Percentiles rank a stretch among this genome's conserved stretches.
Evolutionary conservation across 495 filamentous ascomycete genomes (phyloP).

Genomic region (Baudoinia panamericana): DNA sequence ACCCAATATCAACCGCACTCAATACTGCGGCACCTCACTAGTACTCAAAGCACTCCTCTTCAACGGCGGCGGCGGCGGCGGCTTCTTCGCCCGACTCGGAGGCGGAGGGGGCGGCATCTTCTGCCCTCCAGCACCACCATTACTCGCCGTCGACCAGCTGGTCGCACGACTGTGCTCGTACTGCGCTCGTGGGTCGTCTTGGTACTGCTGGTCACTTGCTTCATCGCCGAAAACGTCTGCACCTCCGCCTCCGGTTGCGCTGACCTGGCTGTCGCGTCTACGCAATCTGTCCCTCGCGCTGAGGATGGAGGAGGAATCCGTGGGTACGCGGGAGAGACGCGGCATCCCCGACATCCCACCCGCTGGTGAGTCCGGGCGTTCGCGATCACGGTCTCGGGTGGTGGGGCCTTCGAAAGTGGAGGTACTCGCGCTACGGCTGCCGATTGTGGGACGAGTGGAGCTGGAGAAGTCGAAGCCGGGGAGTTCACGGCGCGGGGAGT

Average conservation of each 20-base stretch:
- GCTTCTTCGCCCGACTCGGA: slow-evolving; percentile 67
- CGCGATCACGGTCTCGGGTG: slow-evolving; percentile 39
- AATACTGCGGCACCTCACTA: slow-evolving; percentile 17
- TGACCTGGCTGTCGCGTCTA: slow-evolving; percentile 22
- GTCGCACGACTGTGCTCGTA: slow-evolving; percentile 47
- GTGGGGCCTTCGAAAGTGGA: slow-evolving; percentile 46
- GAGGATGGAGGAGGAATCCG: slow-evolving; percentile 39
- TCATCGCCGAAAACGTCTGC: slow-evolving; percentile 56
- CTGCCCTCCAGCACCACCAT: slow-evolving; percentile 43
- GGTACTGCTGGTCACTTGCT: slow-evolving; percentile 36
- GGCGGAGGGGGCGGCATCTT: slow-evolving; percentile 72
- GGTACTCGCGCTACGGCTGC: slow-evolving; percentile 33
- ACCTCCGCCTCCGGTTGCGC: too few species aligned
- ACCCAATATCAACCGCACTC: too few species aligned
- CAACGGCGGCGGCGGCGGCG: slow-evolving; percentile 44
- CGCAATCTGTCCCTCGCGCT: slow-evolving; percentile 35
- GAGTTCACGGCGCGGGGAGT: slow-evolving; percentile 26
- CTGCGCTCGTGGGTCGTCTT: slow-evolving; percentile 42
- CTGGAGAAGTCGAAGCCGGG: slow-evolving; percentile 27
- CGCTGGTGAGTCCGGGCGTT: slow-evolving; percentile 35
- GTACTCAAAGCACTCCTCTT: slow-evolving; percentile 26
- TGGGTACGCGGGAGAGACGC: slow-evolving; percentile 43
- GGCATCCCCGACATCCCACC: too few species aligned
- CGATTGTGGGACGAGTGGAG: slow-evolving; percentile 30
- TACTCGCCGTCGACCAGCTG: slow-evolving; percentile 48